Evolutionary conservation across 2,329 filamentous ascomycete species (phyloP), one percentile per base, ranked within the genome.

Genomic region (Penicillium sp.): DNA sequence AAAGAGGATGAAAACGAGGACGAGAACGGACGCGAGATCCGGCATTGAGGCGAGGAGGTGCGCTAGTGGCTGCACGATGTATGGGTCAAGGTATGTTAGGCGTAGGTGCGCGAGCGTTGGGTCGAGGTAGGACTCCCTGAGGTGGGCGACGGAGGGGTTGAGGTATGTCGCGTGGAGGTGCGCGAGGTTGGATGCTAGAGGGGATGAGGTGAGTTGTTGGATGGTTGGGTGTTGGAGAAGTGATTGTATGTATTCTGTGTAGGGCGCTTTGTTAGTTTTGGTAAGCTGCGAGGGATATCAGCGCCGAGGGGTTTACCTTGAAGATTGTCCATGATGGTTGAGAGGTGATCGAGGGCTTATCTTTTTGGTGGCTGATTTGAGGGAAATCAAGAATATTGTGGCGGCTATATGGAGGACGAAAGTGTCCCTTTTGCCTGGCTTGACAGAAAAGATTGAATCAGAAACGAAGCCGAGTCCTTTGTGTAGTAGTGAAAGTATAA

Each of bases 1-100:
- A 72, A 92, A 82, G 56, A 94, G 76, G 59, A 88, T 78, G 31
- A 88, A 68, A 49, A 89, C 77, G 4, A 91, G 79, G 8, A 88
- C 61, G 7, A 78, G 56, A 21, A 79, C 65, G 13, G 76, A 75
- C 49, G 74, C 48, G 31, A 81, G 66, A 57, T 79, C 75, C 0
- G 76, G 72, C 57, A 72, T 73, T 19, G 72, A 70, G 26, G 75
- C 66, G 59, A 79, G 68, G 30, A 80, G 69, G 15, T 64, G 64
- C 19, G 76, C 75, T 48, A 79, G 64, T 0, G 78, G 79, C 5
- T 69, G 64, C 58, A 80, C 73, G 62, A 88, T 71, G 72, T 84
- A 86, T 23, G 78, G 80, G 65, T 86, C 83, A 3, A 88, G 69
- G 59, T 82, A 77, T 54, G 67, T 59, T 31, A 71, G 60, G 52